Evolutionary conservation across 2,329 filamentous ascomycete genomes (phyloP).

Genomic region (Trichoderma brevicompactum): DNA sequence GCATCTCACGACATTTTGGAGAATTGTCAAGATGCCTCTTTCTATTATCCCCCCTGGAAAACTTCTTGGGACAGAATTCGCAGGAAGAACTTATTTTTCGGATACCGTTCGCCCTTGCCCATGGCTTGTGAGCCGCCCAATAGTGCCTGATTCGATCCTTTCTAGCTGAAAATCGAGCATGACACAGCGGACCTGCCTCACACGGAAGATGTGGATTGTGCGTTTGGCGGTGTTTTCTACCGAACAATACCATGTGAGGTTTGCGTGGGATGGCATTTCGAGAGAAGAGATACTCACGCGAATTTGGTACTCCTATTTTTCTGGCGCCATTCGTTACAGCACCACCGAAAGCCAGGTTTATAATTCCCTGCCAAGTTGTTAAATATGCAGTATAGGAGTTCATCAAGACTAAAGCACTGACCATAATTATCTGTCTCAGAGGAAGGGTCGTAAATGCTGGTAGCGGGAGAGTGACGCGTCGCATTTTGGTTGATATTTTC

Average conservation of each 20-base stretch:
- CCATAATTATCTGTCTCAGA: background rate
- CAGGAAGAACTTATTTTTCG: background rate
- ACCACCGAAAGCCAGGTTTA: background rate
- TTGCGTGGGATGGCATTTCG: no score
- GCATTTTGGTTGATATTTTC: background rate
- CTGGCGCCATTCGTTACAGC: background rate
- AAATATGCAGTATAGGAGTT: no score
- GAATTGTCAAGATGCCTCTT: background rate
- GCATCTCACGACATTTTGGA: background rate
- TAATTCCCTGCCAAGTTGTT: background rate
- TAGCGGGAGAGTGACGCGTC: background rate
- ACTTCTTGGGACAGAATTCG: background rate
- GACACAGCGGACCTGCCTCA: background rate
- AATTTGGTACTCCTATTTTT: background rate
- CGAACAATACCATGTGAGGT: background rate
- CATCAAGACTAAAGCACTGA: background rate
- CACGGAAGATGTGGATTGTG: background rate
- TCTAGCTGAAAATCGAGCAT: fast-evolving
- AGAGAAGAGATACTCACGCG: background rate
- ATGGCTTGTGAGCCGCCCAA: background rate
- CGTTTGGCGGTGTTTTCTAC: background rate
- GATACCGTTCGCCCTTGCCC: background rate
- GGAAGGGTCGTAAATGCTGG: background rate
- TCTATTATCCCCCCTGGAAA: background rate
- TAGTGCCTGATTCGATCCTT: background rate